Base-by-base conservation (phyloP, 2,329 filamentous ascomycete genomes). In the Venturia oleaginea region DNA sequence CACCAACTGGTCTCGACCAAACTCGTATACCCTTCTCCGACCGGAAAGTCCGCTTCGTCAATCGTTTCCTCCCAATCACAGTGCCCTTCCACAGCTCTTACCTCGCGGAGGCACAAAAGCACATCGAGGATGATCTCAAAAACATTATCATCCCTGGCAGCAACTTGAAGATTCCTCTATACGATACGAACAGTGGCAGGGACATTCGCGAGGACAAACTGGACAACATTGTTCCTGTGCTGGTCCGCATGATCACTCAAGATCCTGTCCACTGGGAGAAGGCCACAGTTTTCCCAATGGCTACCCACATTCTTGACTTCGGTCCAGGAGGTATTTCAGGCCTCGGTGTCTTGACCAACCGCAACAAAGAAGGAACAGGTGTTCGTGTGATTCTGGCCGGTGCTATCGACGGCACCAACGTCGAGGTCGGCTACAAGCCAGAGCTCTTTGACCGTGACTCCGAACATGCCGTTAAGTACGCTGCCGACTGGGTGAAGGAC, bases 71-170 rank as follows among this genome's bases (percentile, higher is more conserved):
- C 66, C 95, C 94, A 59, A 99, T 99, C 76, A 97, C 93, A 0
- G 92, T 94, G 11, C 95, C 94, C 4, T 99, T 99, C 83, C 94
- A 99, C 82, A 99, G 94, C 83, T 88, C 91, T 67, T 97, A 97
- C 74, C 86, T 99, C 19, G 81, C 83, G 30, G 87, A 92, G 69
- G 93, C 94, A 1, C 91, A 90, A 32, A 84, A 87, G 66, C 83
- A 92, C 70, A 91, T 99, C 67, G 85, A 92, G 64, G 87, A 93
- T 70, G 95, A 99, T 73, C 82, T 99, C 67, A 91, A 91, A 76
- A 84, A 92, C 69, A 81, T 97, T 68, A 79, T 83, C 63, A 93
- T 97, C 64, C 83, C 90, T 64, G 84, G 86, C 64, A 84, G 84
- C 64, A 83, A 85, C 42, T 83, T 99, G 22, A 89, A 84, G 40